Evolutionary conservation across 768 basidiomycete genomes (phyloP), one percentile per base, ranked within the genome.

Genomic region (Galerina marginata): DNA sequence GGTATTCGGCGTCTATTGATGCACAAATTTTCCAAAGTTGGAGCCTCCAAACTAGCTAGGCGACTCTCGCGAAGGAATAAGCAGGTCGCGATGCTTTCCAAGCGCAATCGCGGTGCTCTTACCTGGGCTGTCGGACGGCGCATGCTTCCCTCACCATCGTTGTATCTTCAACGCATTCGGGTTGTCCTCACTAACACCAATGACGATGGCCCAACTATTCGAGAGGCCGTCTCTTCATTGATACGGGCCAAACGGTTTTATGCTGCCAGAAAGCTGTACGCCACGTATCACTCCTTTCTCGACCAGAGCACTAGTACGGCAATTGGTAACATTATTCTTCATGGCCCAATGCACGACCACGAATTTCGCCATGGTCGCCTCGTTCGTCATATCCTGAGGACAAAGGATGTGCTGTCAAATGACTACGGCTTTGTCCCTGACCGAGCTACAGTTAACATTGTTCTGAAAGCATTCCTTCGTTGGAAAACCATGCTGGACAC

Each of bases 371-470:
- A 84, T 57, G 77, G 75, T 33, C 79, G 80, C 47, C 73, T 81
- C 11, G 73, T 87, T n/a, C 77, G 80, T 25, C 77, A 75, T 60
- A 64, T 82, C 26, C 51, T 82, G 16, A 69, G 67, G 4, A 71
- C 79, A 33, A 77, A 85, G 54, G 70, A 77, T 38, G 61, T 74
- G 11, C 79, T 92, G 33, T 69, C 75, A 45, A 65, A 72, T 49
- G 67, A 76, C 45, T 77, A 79, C 39, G 79, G 73, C 6, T 90
- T 92, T 68, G 68, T 68, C 10, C 84, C 87, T 9, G 91, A 94
- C 69, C 80, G 87, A 9, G 77, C 89, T 40, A 92, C 92, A 4
- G 75, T 83, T 56, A 93, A 93, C 66, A 83, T 92, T 48, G 53
- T 93, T 45, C 59, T 91, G 60, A 87, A 87, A 68, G 81, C 80